Percentiles rank a stretch among this genome's conserved stretches.
Evolutionary conservation across 2,329 filamentous ascomycete genomes (phyloP).

Genomic region (Trichophyton schoenleinii): DNA sequence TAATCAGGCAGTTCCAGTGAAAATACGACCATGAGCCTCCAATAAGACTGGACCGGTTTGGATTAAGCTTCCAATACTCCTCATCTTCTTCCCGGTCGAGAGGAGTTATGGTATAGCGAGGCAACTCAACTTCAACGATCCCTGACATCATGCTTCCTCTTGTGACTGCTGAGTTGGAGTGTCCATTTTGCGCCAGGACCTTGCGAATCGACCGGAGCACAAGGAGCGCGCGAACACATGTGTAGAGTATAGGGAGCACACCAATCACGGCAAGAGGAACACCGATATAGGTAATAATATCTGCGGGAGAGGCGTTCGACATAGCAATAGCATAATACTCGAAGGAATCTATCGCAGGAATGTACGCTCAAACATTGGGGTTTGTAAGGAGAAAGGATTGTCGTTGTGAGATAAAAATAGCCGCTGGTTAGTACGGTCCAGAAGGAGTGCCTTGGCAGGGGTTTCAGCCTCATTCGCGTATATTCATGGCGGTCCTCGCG

Average conservation of each 20-base stretch:
- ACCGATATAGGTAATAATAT: conserved; percentile 46
- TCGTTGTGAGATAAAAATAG: background rate
- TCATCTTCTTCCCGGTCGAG: conserved; percentile 43
- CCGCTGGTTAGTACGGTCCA: background rate
- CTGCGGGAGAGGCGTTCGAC: conserved; percentile 22
- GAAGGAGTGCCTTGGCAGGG: background rate
- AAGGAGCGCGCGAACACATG: conserved; percentile 47
- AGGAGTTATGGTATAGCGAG: conserved; percentile 51
- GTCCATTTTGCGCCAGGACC: conserved; percentile 44
- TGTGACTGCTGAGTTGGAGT: conserved; percentile 43
- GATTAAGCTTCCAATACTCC: conserved; percentile 47
- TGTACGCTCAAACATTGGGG: background rate
- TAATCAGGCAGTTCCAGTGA: conserved; percentile 52
- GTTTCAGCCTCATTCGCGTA: background rate
- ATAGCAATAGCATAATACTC: background rate
- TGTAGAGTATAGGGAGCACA: conserved; percentile 54
- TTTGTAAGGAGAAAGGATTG: background rate
- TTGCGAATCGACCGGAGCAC: conserved; percentile 49
- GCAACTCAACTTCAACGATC: conserved; percentile 54
- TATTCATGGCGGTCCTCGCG: background rate
- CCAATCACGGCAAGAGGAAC: conserved; percentile 48
- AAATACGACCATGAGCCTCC: conserved; percentile 55
- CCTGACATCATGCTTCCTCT: conserved; percentile 53
- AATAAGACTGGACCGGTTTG: conserved; percentile 41
- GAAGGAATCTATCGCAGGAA: background rate